Evolutionary conservation across 225 moss, liverwort and hornwort genomes (phyloP), one percentile per base, ranked within the genome.

Genomic region (Physcomitrellopsis africana): DNA sequence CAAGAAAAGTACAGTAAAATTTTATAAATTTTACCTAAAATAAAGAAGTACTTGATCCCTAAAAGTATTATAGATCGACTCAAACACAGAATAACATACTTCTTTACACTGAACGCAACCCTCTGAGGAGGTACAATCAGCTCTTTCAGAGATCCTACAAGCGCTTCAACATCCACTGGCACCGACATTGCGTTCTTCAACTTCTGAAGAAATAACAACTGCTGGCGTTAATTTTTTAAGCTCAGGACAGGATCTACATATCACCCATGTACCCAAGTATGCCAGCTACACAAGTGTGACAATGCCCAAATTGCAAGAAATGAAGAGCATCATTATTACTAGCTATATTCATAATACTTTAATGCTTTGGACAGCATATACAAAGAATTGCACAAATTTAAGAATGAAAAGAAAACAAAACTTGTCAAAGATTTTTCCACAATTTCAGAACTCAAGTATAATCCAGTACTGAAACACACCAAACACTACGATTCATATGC

Each of bases 111-210:
- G 63, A 89, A 94, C 23, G 82, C 63, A 64, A 77, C 82, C 57
- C 80, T 93, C 76, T 96, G 96, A 74, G 82, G 72, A 65, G 90
- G 64, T 27, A 96, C 90, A 43, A 94, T 75, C 56, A 96, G 81
- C 10, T 81, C 84, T 75, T 69, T 83, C 2, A 96, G 68, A 13
- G 92, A 89, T 57, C 67, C 79, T 66, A 80, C 75, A 26, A 96
- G 26, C 24, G 76, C 87, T 73, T 70, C 60, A 26, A 81, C 65
- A 65, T 88, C 94, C 67, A 96, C 90, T 60, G 92, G 96, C 68
- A 92, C 74, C 77, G 92, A 82, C 16, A 68, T 68, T 67, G 87
- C 76, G 51, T 96, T 87, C 82, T 94, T 96, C 72, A 87, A 75
- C 68, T 68, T 90, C 92, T 92, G 86, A 69, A 66, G 27, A 75